These are phyloP conservation scores for Chamaecyparis obtusa DNA, from an alignment of 75 land plant genomes.

Conservation along the genomic window DNA sequence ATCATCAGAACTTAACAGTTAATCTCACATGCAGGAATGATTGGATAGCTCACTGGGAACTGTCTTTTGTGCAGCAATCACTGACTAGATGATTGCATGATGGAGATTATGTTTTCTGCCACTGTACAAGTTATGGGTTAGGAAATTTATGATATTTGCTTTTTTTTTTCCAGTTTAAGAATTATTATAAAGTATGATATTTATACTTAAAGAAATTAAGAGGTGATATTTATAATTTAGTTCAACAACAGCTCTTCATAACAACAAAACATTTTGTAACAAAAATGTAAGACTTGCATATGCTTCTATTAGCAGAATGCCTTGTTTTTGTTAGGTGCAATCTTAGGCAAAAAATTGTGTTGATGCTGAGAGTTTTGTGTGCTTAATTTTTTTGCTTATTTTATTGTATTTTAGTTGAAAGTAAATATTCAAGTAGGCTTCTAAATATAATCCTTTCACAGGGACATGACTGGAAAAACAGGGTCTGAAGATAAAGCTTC, in stretches of 20 bases:
- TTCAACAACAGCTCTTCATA: not conserved
- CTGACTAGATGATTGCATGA: not conserved
- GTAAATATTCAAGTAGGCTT: not conserved
- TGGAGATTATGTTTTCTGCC: not conserved
- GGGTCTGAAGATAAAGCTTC: not conserved
- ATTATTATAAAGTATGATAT: not conserved
- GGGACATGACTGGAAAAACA: not conserved
- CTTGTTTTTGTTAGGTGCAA: not conserved
- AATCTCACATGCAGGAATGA: not conserved
- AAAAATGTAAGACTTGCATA: not conserved
- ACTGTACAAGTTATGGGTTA: not conserved
- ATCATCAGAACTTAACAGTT: not conserved
- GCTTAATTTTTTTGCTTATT: not conserved
- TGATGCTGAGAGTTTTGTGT: not conserved
- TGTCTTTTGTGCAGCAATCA: not conserved
- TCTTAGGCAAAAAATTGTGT: not conserved
- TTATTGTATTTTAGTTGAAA: not conserved
- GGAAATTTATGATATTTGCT: not conserved
- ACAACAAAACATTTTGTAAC: not conserved
- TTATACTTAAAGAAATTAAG: too few relatives aligned
- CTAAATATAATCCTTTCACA: not conserved
- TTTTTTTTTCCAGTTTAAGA: not conserved
- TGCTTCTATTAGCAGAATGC: not conserved
- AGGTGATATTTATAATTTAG: too few relatives aligned
- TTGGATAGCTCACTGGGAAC: not conserved